Evolutionary conservation across 73 alveolate genomes (phyloP).

Genomic region (Paramecium sexaurelia): DNA sequence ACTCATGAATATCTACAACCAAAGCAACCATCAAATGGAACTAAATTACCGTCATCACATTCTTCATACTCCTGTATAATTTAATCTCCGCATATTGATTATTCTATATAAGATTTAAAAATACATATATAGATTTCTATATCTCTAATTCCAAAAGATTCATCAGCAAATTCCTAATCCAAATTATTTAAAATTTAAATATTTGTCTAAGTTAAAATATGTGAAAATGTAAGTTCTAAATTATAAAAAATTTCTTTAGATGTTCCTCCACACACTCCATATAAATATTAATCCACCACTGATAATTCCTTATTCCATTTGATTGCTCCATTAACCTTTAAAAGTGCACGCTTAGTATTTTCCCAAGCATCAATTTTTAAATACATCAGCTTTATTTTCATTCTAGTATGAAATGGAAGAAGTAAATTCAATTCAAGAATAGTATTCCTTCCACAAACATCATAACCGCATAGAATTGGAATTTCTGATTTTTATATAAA

Average conservation of each 20-base stretch:
- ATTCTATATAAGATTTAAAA: no score
- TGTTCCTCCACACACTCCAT: background rate
- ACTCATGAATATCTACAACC: no score
- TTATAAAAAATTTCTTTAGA: background rate
- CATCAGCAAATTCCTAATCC: no score
- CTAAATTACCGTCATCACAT: constrained; percentile 51
- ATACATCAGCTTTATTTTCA: background rate
- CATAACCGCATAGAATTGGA: background rate
- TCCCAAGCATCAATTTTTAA: background rate
- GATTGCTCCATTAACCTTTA: background rate
- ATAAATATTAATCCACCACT: no score
- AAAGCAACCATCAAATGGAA: constrained; percentile 35
- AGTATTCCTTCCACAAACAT: background rate
- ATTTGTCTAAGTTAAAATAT: background rate
- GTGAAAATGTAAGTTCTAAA: background rate
- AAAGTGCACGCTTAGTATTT: background rate
- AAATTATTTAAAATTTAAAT: no score
- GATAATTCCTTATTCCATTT: no score
- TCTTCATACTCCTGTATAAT: background rate
- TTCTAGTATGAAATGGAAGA: background rate
- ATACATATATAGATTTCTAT: no score
- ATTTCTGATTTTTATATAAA: background rate
- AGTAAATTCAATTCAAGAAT: background rate
- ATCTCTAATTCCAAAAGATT: no score
- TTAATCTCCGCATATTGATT: no score